A percentile compares a stretch with the other conserved stretches of the same genome.
phyloP scores from a whole-genome alignment of 1,284 basidiomycete genomes.

The Tilletia walkeri region DNA sequence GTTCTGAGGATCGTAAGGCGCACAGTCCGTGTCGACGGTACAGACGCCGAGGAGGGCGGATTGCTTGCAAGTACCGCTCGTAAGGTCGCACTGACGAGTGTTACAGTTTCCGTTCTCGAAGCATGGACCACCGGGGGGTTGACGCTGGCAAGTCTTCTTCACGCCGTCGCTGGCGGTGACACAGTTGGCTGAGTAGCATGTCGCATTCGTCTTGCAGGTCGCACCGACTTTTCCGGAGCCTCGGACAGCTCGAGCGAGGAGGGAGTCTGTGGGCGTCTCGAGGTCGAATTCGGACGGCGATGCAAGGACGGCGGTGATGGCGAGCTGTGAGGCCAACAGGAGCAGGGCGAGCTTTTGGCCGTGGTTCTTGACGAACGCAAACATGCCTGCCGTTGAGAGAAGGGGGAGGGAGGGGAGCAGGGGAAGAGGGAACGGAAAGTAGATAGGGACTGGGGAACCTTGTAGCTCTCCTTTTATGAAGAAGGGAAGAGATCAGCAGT shows the following conservation, averaged over 20 bases:
- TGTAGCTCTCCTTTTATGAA: no score
- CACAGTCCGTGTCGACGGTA: no score
- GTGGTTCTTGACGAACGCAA: no score
- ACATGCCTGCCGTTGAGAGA: no score
- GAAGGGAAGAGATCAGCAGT: no score
- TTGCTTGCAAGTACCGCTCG: background rate
- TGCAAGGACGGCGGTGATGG: background rate
- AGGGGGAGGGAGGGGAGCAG: no score
- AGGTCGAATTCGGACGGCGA: background rate
- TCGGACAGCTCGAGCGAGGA: background rate
- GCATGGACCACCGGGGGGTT: background rate
- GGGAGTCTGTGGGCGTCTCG: background rate
- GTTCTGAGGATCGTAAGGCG: no score
- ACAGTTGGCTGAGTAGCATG: background rate
- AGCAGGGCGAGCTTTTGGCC: background rate
- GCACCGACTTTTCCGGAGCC: background rate
- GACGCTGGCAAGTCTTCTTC: background rate
- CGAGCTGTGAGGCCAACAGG: background rate
- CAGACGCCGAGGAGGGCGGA: background rate
- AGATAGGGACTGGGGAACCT: no score
- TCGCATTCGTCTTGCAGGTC: background rate
- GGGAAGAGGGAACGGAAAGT: no score
- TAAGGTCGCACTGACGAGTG: background rate
- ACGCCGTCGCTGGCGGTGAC: background rate
- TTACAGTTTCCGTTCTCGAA: conserved; percentile 1